These are phyloP conservation scores for Candida vaughaniae DNA, from an alignment of 805 yeast genomes.

Conservation along the genomic window DNA sequence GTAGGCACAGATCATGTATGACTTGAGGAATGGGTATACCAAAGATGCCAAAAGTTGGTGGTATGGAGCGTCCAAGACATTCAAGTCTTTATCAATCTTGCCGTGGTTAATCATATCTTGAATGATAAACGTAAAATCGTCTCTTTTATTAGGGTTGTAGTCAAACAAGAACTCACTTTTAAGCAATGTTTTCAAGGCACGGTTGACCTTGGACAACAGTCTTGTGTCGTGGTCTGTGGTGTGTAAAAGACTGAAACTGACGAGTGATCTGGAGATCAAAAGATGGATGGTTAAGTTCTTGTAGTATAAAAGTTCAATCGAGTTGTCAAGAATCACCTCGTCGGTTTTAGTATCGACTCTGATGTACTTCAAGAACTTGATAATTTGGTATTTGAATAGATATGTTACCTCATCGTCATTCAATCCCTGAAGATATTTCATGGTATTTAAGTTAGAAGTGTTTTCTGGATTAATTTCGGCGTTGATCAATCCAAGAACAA, in stretches of 20 bases:
- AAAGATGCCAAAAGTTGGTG: slow-evolving; percentile 16
- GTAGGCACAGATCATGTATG: slow-evolving; percentile 23
- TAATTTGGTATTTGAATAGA: slow-evolving; percentile 13
- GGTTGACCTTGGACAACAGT: slow-evolving; percentile 22
- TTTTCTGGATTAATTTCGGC: slow-evolving; percentile 19
- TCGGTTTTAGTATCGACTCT: slow-evolving; percentile 19
- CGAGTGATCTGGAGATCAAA: slow-evolving; percentile 51
- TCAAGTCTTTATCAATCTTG: slow-evolving; percentile 15
- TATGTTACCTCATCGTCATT: slow-evolving; percentile 21
- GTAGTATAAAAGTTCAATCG: slow-evolving; percentile 56
- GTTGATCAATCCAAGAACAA: slow-evolving; percentile 20
- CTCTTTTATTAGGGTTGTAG: slow-evolving; percentile 32
- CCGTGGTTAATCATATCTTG: slow-evolving; percentile 19
- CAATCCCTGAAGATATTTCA: slow-evolving; percentile 17
- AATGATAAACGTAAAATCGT: slow-evolving; percentile 28
- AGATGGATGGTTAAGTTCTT: slow-evolving; percentile 57
- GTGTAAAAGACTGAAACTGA: slow-evolving; percentile 29
- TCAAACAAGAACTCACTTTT: slow-evolving; percentile 45
- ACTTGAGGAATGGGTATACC: slow-evolving; percentile 14
- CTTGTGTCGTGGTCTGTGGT: slow-evolving; percentile 7
- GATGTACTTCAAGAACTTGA: slow-evolving; percentile 26
- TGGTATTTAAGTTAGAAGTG: slow-evolving; percentile 21
- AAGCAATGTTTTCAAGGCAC: slow-evolving; percentile 36
- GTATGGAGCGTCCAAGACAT: slow-evolving; percentile 21
- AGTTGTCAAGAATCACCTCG: slow-evolving; percentile 38